phyloP scores from a whole-genome alignment of 179 eudicot genomes.

The Corrigiola litoralis region DNA sequence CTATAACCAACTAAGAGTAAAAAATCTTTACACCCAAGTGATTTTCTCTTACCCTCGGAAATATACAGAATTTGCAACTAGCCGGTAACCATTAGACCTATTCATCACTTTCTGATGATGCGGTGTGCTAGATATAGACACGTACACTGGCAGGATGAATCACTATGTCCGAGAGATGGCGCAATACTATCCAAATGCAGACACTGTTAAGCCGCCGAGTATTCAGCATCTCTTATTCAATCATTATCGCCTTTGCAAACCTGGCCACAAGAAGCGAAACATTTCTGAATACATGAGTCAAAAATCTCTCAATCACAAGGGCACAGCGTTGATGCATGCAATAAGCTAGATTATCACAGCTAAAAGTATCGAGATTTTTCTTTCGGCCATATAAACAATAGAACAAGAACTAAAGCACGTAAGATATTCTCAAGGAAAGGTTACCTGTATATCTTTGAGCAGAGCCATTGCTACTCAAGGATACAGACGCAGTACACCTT shows the following conservation, averaged over 20 bases:
- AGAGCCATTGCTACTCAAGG: constrained; percentile 42
- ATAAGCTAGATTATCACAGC: too few species aligned
- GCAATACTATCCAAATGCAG: not conserved
- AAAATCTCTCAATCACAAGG: too few species aligned
- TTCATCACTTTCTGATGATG: not conserved
- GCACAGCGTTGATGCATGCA: too few species aligned
- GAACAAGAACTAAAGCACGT: constrained; percentile 15
- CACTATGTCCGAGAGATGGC: not conserved
- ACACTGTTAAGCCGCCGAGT: not conserved
- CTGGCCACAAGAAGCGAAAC: constrained; percentile 11
- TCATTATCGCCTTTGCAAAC: constrained; percentile 15
- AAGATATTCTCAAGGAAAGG: too few species aligned
- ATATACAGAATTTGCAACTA: constrained; percentile 24
- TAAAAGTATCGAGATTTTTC: too few species aligned
- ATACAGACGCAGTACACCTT: constrained; percentile 32
- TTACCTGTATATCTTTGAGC: constrained; percentile 43
- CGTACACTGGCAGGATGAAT: constrained; percentile 6
- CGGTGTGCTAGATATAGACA: constrained; percentile 2
- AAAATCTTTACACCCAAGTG: not conserved
- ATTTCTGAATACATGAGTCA: too few species aligned
- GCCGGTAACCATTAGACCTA: not conserved
- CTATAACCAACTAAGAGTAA: constrained; percentile 2
- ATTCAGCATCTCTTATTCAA: not conserved
- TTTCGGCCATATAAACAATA: too few species aligned
- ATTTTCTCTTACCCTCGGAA: not conserved